Evolutionary conservation across 1,284 basidiomycete genomes (phyloP), one percentile per base, ranked within the genome.

Genomic region (Butyriboletus appendiculatus): DNA sequence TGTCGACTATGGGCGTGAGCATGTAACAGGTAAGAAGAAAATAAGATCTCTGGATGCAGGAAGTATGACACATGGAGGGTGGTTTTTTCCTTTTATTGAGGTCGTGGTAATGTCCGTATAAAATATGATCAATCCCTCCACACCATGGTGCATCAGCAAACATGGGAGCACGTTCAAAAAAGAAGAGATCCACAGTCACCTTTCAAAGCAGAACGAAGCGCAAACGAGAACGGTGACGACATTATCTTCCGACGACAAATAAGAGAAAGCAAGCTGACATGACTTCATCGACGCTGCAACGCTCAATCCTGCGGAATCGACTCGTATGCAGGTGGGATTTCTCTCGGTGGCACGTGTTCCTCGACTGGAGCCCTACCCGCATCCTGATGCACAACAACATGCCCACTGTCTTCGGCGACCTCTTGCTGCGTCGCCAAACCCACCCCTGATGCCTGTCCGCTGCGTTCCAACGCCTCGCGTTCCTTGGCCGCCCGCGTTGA

Each of bases 281-380:
- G 14, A 33, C n/a, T 40, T 35, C 20, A 39, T 24, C 4, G 4
- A n/a, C 22, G 33, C 37, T 45, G 45, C 5, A 8, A 16, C 5
- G 41, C 37, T 58, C 50, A 63, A 24, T 66, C 62, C 18, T 44
- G 62, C 40, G 33, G 54, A 33, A 69, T 72, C 6, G 69, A 72
- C 0, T 70, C 68, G 46, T 70, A 70, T 1, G 69, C 42, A 10
- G 68, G 71, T 0, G 68, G 68, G 12, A 70, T 70, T 55, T 70
- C 71, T 22, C 56, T 61, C 8, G 60, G 64, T 16, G 56, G 50
- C 1, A 16, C 20, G n/a, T 49, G 62, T 33, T 65, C 59, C 7
- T 60, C 61, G 44, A 33, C 41, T 4, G 61, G 62, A 0, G 66
- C 68, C 34, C 68, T 45, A 3, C 68, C 71, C 0, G 55, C 68